Base-by-base conservation (phyloP, 345 rosid species). In the Citrus sp. region DNA sequence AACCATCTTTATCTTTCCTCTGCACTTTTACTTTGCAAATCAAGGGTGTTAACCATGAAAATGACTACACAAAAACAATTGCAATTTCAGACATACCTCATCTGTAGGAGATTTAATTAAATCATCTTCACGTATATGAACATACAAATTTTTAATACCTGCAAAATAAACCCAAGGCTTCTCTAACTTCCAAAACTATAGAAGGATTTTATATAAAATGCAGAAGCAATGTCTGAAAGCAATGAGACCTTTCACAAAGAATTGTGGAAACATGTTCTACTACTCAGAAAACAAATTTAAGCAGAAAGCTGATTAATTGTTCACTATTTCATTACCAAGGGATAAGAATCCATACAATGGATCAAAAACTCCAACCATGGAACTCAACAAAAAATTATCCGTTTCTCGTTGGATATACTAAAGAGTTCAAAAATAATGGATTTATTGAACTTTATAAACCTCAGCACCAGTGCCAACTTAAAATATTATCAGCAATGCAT, bases 111-210 rank as follows among this genome's bases (percentile, higher is more conserved):
- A 84, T 86, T 85, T 86, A 72, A 46, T 72, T 82, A 94, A 80
- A 77, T 91, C 98, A 80, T 84, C 83, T 80, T 88, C 87, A 30
- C 83, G 84, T 73, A 92, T 87, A 76, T 80, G 82, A 84, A 90
- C 67, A 76, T 75, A 77, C 70, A 92, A 65, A 81, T 88, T 83
- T 83, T 87, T 91, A 55, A 87, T 91, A 66, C 97, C 98, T 91
- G 83, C 84, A 87, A 82, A 63, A 72, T n/a, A 35, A 72, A 28
- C 38, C 40, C 34, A 30, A 42, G 13, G 27, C 24, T 63, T 72
- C n/a, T 55, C 28, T 72, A 42, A 40, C 49, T 74, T 37, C 40
- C 49, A 46, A 32, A 66, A 42, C 9, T 51, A 21, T 37, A 6
- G 38, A 30, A 42, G 64, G 56, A 32, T 64, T 76, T 55, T 40